Evolutionary conservation across 805 yeast genomes (phyloP).

Genomic region (Lachancea mirantina): DNA sequence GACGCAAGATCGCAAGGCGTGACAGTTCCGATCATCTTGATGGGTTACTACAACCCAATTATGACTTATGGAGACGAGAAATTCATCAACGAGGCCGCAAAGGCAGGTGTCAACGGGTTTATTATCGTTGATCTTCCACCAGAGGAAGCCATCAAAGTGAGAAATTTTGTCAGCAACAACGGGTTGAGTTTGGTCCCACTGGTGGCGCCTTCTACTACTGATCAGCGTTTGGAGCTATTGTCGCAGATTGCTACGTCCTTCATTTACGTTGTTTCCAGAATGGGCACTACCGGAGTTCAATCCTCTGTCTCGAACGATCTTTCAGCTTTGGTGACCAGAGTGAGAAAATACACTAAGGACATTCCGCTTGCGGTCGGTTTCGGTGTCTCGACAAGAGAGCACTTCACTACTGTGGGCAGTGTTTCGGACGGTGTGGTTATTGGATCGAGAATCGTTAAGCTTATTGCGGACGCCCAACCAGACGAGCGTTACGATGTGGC

Average conservation of each 20-base stretch:
- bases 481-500: constrained; percentile 60
- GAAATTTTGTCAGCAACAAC: constrained; percentile 57
- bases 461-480: constrained; percentile 55
- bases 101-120: constrained; percentile 92
- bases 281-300: constrained; percentile 95
- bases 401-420: constrained; percentile 69
- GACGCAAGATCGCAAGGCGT: constrained; percentile 79
- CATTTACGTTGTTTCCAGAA: constrained; percentile 91
- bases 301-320: constrained; percentile 57
- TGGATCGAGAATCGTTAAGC: constrained; percentile 75
- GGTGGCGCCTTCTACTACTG: constrained; percentile 95
- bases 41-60: constrained; percentile 98
- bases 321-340: constrained; percentile 61
- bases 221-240: constrained; percentile 71
- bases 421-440: constrained; percentile 93
- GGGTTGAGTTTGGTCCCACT: constrained; percentile 85
- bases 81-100: constrained; percentile 68
- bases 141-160: constrained; percentile 87
- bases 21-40: constrained; percentile 78
- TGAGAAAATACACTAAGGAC: constrained; percentile 65
- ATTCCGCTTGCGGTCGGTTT: constrained; percentile 93
- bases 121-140: constrained; percentile 96
- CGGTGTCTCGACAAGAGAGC: constrained; percentile 93
- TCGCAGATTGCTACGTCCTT: constrained; percentile 90
- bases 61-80: constrained; percentile 81